Conservation (phyloP, 1,284 basidiomycete genomes). For the Fomitopsis schrenkii region DNA sequence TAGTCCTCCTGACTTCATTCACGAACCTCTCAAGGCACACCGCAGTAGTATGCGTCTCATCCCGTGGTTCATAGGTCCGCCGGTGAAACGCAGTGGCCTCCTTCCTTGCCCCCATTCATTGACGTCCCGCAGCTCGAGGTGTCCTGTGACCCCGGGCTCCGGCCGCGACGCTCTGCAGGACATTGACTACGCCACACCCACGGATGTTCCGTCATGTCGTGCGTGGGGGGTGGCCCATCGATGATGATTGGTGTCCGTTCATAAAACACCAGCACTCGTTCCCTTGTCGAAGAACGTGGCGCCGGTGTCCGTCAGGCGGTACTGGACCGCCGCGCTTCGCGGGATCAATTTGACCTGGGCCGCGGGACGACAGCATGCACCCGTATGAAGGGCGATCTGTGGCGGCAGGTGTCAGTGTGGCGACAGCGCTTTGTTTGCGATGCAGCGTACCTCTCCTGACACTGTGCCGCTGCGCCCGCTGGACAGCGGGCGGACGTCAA, state of each 20-base stretch:
- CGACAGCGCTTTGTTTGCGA: neutral
- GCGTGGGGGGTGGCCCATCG: too few species aligned
- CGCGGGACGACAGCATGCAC: slow-evolving; percentile 36
- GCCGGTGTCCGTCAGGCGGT: slow-evolving; percentile 59
- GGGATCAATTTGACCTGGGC: slow-evolving; percentile 38
- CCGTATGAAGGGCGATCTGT: slow-evolving; percentile 60
- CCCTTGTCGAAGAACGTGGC: slow-evolving; percentile 69
- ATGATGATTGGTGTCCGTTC: neutral
- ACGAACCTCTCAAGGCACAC: too few species aligned
- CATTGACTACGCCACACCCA: too few species aligned
- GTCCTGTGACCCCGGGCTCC: too few species aligned
- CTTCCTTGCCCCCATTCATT: too few species aligned
- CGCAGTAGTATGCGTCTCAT: too few species aligned
- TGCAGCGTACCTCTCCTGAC: slow-evolving; percentile 58
- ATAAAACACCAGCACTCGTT: slow-evolving; percentile 61
- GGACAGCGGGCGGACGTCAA: slow-evolving; percentile 63
- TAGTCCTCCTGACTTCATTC: too few species aligned
- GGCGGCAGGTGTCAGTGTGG: neutral
- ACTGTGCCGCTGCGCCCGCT: slow-evolving; percentile 73
- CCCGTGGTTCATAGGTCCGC: too few species aligned
- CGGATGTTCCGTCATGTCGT: too few species aligned
- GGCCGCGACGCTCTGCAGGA: too few species aligned
- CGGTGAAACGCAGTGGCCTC: too few species aligned
- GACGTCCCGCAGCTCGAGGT: too few species aligned
- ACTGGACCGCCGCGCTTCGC: slow-evolving; percentile 57